Evolutionary conservation across 345 rosid genomes (phyloP).

Genomic region (Durio zibethinus): DNA sequence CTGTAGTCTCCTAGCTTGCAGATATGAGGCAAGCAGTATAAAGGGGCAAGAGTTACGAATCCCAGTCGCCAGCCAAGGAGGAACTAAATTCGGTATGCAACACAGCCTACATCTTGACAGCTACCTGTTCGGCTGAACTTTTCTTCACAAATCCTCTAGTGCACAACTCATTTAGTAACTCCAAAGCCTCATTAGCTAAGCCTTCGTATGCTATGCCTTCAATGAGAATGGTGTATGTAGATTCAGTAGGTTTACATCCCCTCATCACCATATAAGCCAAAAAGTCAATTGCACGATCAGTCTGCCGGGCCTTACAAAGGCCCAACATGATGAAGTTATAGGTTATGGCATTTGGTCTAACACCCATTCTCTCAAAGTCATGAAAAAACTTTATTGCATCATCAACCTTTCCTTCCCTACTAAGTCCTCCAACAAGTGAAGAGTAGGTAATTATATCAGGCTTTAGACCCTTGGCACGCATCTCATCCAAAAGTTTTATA

Average conservation of each 20-base stretch:
- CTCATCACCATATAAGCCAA: conserved; percentile 70
- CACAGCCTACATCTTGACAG: conserved; percentile 48
- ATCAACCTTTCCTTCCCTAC: conserved; percentile 77
- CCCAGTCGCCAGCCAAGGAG: not conserved
- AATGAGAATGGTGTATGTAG: conserved; percentile 72
- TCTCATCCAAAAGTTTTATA: conserved; percentile 58
- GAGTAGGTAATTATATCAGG: conserved; percentile 75
- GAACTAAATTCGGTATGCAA: not conserved
- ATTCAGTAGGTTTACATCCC: conserved; percentile 76
- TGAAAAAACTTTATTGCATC: conserved; percentile 71
- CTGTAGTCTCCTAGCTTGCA: not conserved
- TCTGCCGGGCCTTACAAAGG: conserved; percentile 68
- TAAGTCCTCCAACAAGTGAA: conserved; percentile 77
- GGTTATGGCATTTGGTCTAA: conserved; percentile 60
- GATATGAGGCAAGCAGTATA: not conserved
- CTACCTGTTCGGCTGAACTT: conserved; percentile 70
- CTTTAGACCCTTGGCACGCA: conserved; percentile 67
- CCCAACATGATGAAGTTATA: conserved; percentile 74
- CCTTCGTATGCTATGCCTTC: conserved; percentile 88
- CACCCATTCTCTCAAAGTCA: conserved; percentile 64
- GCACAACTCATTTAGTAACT: conserved; percentile 64
- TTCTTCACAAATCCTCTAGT: conserved; percentile 58
- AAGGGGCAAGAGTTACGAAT: conserved; percentile 1
- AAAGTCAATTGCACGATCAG: conserved; percentile 80
- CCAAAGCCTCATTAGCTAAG: conserved; percentile 70